Evolutionary conservation across 768 basidiomycete genomes (phyloP).

Genomic region (Trametes cubensis): DNA sequence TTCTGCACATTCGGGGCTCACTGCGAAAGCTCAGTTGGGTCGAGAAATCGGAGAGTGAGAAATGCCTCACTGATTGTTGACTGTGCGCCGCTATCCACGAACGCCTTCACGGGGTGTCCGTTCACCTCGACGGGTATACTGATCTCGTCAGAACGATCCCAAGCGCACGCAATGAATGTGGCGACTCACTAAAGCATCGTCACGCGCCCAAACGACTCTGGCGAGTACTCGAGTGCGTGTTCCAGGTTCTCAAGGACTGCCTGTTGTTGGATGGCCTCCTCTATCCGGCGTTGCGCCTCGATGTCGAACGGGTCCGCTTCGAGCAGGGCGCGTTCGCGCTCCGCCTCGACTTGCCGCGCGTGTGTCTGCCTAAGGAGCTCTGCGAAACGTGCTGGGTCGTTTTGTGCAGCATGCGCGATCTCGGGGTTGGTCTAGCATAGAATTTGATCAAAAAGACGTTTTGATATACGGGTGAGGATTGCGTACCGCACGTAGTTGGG

Average conservation of each 20-base stretch:
- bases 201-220: constrained; percentile 92
- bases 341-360: constrained; percentile 54
- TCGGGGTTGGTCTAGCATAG: constrained; percentile 74
- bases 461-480: not conserved
- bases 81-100: constrained; percentile 98
- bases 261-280: constrained; percentile 89
- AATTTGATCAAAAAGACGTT: not conserved
- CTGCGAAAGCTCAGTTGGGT: constrained; percentile 41
- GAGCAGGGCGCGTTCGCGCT: constrained; percentile 66
- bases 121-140: constrained; percentile 95
- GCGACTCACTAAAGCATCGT: constrained; percentile 93
- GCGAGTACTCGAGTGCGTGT: constrained; percentile 91
- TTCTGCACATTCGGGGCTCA: constrained; percentile 92
- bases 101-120: constrained; percentile 86
- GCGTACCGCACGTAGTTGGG: constrained; percentile 67
- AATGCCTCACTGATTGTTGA: constrained; percentile 83
- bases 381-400: constrained; percentile 74
- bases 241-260: constrained; percentile 91
- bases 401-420: constrained; percentile 68
- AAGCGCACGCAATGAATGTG: not conserved
- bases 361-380: constrained; percentile 67
- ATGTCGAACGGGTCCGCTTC: constrained; percentile 90
- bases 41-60: not conserved
- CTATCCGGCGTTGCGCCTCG: constrained; percentile 91
- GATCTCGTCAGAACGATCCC: not conserved